Evolutionary conservation across 306 rosid genomes (phyloP).

Genomic region (Pachyrhizus erosus): DNA sequence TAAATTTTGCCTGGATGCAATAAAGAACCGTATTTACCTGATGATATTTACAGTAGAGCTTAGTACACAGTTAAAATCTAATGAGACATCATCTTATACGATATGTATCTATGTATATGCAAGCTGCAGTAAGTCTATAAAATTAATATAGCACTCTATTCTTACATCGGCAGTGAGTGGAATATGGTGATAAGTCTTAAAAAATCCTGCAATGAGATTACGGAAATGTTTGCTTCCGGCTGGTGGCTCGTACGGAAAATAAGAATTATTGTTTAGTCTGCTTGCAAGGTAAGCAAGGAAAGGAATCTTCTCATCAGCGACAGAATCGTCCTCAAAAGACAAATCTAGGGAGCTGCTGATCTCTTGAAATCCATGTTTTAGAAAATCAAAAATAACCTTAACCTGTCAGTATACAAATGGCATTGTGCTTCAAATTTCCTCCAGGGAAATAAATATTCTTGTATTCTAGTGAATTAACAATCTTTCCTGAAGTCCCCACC

Average conservation of each 20-base stretch:
- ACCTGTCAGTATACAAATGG: conserved; percentile 67
- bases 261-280: conserved; percentile 66
- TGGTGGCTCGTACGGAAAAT: conserved; percentile 90
- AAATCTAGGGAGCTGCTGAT: conserved; percentile 94
- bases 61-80: not conserved
- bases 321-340: conserved; percentile 91
- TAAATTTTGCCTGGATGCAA: conserved; percentile 28
- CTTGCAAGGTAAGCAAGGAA: conserved; percentile 86
- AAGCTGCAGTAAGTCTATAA: conserved; percentile 20
- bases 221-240: conserved; percentile 93
- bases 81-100: conserved; percentile 6
- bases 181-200: conserved; percentile 93
- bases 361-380: conserved; percentile 87
- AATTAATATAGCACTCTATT: conserved; percentile 28
- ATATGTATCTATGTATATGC: conserved; percentile 31
- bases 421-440: conserved; percentile 43
- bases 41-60: conserved; percentile 34
- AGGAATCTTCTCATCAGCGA: conserved; percentile 98
- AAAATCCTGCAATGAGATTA: conserved; percentile 85
- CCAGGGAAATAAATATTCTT: conserved; percentile 37
- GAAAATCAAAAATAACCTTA: conserved; percentile 88
- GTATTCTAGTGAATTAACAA: conserved; percentile 36
- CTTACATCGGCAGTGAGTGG: conserved; percentile 84
- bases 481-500: conserved; percentile 56
- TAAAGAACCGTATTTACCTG: conserved; percentile 24